Evolutionary conservation across 1,284 basidiomycete genomes (phyloP).

Genomic region (Ustilago trichophora): DNA sequence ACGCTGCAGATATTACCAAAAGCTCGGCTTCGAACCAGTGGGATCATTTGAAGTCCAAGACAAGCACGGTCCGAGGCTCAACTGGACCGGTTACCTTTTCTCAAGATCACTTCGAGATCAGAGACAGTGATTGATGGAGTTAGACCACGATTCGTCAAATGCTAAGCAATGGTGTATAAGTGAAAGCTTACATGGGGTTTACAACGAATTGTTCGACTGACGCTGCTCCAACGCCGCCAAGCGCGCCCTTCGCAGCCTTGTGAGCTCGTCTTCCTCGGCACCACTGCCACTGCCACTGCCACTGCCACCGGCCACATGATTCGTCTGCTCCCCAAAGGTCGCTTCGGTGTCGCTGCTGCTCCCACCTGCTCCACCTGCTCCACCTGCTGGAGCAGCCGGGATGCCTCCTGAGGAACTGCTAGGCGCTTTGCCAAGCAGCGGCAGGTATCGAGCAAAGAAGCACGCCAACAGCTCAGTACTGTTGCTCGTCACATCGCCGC

Average conservation of each 20-base stretch:
- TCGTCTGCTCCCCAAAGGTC: not conserved
- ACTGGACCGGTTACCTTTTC: constrained; percentile 41
- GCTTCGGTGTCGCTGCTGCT: not conserved
- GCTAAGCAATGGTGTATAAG: no score
- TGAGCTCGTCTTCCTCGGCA: constrained; percentile 14
- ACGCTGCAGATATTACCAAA: constrained; percentile 35
- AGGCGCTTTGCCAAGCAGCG: constrained; percentile 4
- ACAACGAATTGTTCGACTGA: not conserved
- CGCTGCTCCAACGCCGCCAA: constrained; percentile 32
- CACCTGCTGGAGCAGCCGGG: no score
- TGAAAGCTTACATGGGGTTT: not conserved
- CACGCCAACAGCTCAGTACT: constrained; percentile 50
- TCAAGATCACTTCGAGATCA: not conserved
- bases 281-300: no score
- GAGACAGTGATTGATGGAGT: no score
- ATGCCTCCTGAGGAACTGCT: not conserved
- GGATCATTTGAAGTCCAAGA: constrained; percentile 33
- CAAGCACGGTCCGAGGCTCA: constrained; percentile 33
- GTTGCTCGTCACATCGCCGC: constrained; percentile 48
- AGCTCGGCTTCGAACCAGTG: constrained; percentile 22
- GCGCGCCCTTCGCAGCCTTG: constrained; percentile 20
- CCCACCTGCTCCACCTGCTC: not conserved
- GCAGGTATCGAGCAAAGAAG: constrained; percentile 44
- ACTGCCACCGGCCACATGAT: not conserved
- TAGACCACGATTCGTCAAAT: no score